A percentile compares a stretch with the other conserved stretches of the same genome.
Conservation (phyloP, 768 basidiomycete species). For the Tylopilus sp. region DNA sequence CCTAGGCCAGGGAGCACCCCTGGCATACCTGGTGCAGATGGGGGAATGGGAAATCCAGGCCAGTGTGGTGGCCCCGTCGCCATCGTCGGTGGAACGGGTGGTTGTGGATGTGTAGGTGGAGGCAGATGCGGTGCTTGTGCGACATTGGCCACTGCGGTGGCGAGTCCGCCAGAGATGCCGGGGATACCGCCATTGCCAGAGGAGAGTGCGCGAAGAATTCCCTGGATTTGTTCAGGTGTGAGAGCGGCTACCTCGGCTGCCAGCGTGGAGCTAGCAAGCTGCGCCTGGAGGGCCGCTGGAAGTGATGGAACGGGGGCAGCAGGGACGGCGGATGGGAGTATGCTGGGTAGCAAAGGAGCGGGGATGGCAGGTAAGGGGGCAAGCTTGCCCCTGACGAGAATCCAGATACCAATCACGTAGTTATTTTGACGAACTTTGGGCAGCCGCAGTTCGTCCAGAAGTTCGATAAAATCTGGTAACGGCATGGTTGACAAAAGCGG, state of each 20-base stretch:
- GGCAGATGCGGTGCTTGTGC: constrained; percentile 12
- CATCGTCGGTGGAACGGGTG: constrained; percentile 12
- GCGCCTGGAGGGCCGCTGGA: constrained; percentile 28
- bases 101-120: constrained; percentile 7
- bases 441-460: constrained; percentile 71
- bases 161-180: constrained; percentile 29
- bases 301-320: constrained; percentile 12
- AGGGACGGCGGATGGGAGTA: constrained; percentile 13
- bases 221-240: constrained; percentile 73
- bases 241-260: constrained; percentile 70
- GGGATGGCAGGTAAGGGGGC: constrained; percentile 38
- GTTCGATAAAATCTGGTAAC: constrained; percentile 81
- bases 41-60: constrained; percentile 27
- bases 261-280: constrained; percentile 48
- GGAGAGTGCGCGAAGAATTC: constrained; percentile 57
- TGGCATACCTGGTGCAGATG: background rate
- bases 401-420: constrained; percentile 78
- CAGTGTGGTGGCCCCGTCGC: constrained; percentile 15
- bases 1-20: no score
- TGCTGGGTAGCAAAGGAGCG: constrained; percentile 6
- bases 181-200: constrained; percentile 36
- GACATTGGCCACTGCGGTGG: constrained; percentile 24
- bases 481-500: constrained; percentile 64
- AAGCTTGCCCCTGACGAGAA: constrained; percentile 80
- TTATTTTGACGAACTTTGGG: constrained; percentile 61